phyloP scores from a whole-genome alignment of 345 rosid species.

The Populus deltoides region DNA sequence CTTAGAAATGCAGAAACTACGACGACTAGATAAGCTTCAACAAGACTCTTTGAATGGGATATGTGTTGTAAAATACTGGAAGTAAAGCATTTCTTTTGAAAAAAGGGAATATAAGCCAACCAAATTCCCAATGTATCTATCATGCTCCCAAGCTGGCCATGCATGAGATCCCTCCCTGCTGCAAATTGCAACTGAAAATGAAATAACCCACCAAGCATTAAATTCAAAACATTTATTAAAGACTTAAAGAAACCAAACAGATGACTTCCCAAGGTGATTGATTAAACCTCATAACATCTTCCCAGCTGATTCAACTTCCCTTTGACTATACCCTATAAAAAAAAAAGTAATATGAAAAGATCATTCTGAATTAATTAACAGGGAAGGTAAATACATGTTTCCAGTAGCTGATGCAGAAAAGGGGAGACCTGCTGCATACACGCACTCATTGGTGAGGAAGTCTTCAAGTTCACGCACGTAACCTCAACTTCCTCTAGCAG shows the following conservation, averaged over 20 bases:
- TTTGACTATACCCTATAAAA: conserved; percentile 14
- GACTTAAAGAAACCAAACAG: background rate
- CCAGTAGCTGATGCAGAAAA: background rate
- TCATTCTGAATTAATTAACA: background rate
- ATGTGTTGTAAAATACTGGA: background rate
- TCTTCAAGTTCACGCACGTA: conserved; percentile 23
- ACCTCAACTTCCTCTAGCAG: conserved; percentile 20
- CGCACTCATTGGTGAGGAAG: conserved; percentile 20
- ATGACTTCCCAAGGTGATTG: background rate
- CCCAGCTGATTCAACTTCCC: conserved; percentile 20
- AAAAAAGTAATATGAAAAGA: background rate
- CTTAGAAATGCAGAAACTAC: background rate
- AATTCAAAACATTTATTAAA: background rate
- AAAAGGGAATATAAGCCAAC: background rate
- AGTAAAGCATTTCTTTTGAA: background rate
- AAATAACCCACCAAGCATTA: background rate
- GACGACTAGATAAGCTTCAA: background rate
- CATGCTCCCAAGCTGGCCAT: conserved; percentile 12
- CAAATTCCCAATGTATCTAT: conserved; percentile 9
- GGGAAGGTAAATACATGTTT: background rate
- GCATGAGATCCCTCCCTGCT: conserved; percentile 22
- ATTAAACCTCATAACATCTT: conserved; percentile 20
- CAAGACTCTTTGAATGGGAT: background rate
- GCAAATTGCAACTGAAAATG: conserved; percentile 23
- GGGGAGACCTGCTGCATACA: conserved; percentile 1